phyloP scores from a whole-genome alignment of 345 rosid genomes.

The Citrus hindsii region DNA sequence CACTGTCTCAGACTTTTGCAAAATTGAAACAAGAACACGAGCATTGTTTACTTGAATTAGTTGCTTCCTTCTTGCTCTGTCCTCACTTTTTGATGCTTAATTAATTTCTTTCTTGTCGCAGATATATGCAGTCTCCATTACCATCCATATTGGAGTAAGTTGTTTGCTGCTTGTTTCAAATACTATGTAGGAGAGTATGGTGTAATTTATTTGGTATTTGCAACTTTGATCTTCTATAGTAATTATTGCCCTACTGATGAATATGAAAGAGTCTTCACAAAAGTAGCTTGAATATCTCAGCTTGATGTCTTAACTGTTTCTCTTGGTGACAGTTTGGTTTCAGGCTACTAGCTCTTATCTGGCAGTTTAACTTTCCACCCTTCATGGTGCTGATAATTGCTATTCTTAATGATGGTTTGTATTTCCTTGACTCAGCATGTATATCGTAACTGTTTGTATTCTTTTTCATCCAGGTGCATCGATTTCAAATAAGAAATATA shows the following conservation, averaged over 20 bases:
- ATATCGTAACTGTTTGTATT: no score
- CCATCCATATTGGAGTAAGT: conserved; percentile 77
- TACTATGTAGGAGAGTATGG: no score
- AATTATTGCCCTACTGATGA: not conserved
- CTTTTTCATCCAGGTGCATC: no score
- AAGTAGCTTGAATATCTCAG: conserved; percentile 2
- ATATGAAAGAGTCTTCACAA: not conserved
- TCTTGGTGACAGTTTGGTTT: conserved; percentile 45
- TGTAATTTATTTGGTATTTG: no score
- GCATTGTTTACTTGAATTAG: not conserved
- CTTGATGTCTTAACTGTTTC: not conserved
- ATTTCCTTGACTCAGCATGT: not conserved
- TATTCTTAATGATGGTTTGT: conserved; percentile 54
- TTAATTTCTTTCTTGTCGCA: conserved; percentile 21
- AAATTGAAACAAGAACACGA: not conserved
- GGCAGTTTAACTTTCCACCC: conserved; percentile 68
- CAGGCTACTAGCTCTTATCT: conserved; percentile 61
- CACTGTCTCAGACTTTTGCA: not conserved
- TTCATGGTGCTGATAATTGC: conserved; percentile 67
- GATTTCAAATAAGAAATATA: no score
- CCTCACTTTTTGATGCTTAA: not conserved
- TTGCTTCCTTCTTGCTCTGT: conserved; percentile 4
- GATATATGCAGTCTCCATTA: conserved; percentile 88
- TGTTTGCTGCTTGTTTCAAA: not conserved
- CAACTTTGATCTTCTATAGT: not conserved